Base-by-base conservation (phyloP, 2,329 filamentous ascomycete genomes). In the Colletotrichum theobromicola region DNA sequence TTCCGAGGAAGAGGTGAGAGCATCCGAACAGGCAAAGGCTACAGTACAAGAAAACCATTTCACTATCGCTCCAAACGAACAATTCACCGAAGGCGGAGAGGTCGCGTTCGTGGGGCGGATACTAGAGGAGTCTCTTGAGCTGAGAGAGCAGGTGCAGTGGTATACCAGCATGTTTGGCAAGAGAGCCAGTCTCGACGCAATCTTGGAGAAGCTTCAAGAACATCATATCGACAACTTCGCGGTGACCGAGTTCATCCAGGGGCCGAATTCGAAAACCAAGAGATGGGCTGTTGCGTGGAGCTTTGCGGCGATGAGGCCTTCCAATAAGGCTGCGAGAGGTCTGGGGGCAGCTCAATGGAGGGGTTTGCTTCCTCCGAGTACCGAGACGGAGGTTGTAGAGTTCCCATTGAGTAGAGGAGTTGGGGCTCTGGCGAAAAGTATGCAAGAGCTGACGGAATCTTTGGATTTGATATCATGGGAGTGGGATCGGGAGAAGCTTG, bases 161-260 rank as follows among this genome's bases (percentile, higher is more conserved):
- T 98, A 97, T 83, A 97, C 94, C 1, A 92, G 93, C 68, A 97
- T 98, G 95, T 87, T 98, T 0, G 96, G 96, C 0, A 97, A 97
- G 79, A 86, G 94, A 34, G 88, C 89, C 0, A 96, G 93, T 77
- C 86, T 94, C 4, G 87, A 93, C 1, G 85, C 87, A 1, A 83
- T 93, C 1, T 85, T 98, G 0, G 87, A 92, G 7, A 87, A 88
- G 66, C 86, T 93, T 5, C 89, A 89, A 18, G 84, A 88, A 4
- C 81, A 88, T 12, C 87, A 85, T 0, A 89, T 97, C 46, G 86
- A 87, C 46, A 99, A 98, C 81, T 98, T 93, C 78, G 96, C 95
- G 0, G 91, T 98, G 1, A 94, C 93, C 0, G 92, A 94, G 76
- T 93, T 98, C 77, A 87, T 95, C 0, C 94, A 96, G 72, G 94